Percentiles rank a stretch among this genome's conserved stretches.
Evolutionary conservation across 495 filamentous ascomycete genomes (phyloP).

Genomic region (Penicillium cataractarum): DNA sequence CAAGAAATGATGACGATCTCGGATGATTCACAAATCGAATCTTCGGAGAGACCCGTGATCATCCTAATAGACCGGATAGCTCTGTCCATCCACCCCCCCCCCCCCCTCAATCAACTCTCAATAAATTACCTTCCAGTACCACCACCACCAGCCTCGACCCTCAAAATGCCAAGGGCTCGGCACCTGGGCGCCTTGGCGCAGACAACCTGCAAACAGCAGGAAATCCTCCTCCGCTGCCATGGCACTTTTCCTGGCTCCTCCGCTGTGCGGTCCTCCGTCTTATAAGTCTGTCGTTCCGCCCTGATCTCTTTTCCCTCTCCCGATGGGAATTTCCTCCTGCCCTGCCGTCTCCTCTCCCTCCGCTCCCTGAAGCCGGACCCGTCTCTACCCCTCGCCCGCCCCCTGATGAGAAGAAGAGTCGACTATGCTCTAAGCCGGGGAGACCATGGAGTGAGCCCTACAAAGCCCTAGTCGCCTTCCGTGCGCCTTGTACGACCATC

Average conservation of each 20-base stretch:
- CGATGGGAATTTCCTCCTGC: slow-evolving; percentile 17
- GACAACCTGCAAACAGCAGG: slow-evolving; percentile 33
- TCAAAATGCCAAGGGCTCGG: slow-evolving; percentile 48
- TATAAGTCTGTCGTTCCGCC: slow-evolving; percentile 39
- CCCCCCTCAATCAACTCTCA: not conserved
- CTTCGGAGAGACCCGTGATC: not conserved
- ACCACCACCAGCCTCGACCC: slow-evolving; percentile 10
- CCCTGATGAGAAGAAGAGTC: slow-evolving; percentile 9
- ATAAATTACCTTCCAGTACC: slow-evolving; percentile 2
- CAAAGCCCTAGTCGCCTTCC: slow-evolving; percentile 34
- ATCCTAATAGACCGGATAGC: not conserved
- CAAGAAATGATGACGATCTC: not conserved
- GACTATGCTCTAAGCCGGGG: slow-evolving; percentile 32
- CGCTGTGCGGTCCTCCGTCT: slow-evolving; percentile 33
- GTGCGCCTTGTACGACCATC: slow-evolving; percentile 44
- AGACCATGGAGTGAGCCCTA: slow-evolving; percentile 45
- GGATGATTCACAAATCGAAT: not conserved
- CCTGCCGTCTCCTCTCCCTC: slow-evolving; percentile 16
- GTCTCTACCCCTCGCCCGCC: slow-evolving; percentile 9
- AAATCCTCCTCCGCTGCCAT: slow-evolving; percentile 36
- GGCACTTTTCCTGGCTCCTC: slow-evolving; percentile 39
- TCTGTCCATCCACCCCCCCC: not conserved
- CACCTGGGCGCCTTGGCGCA: slow-evolving; percentile 51
- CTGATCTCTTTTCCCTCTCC: slow-evolving; percentile 18
- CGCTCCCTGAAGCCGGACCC: slow-evolving; percentile 5